These are phyloP conservation scores for Simmondsia chinensis DNA, from an alignment of 148 eudicot species.

Conservation along the genomic window DNA sequence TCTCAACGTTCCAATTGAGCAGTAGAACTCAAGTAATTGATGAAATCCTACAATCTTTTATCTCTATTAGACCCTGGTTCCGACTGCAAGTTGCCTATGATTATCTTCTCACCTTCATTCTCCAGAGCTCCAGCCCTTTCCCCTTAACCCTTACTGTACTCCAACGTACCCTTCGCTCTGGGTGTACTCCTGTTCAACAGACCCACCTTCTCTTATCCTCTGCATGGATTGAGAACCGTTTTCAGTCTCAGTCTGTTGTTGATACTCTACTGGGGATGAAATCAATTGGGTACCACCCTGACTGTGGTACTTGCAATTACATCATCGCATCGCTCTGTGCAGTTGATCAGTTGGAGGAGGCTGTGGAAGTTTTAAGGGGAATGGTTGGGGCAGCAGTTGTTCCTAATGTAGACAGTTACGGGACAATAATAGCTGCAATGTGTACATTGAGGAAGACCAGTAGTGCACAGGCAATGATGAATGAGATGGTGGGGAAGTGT, in stretches of 20 bases:
- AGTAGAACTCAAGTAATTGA: conserved; percentile 37
- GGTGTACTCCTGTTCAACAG: conserved; percentile 68
- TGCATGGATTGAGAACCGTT: conserved; percentile 48
- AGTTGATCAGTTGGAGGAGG: conserved; percentile 57
- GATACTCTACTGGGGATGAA: conserved; percentile 44
- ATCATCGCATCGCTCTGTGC: conserved; percentile 69
- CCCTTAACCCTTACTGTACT: conserved; percentile 57
- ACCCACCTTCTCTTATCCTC: conserved; percentile 46
- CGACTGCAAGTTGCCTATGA: conserved; percentile 40
- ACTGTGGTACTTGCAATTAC: conserved; percentile 72
- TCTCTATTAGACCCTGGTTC: conserved; percentile 44
- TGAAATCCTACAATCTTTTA: conserved; percentile 63
- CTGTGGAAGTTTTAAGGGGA: conserved; percentile 43
- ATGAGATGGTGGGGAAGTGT: conserved; percentile 48
- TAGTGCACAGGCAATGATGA: conserved; percentile 28
- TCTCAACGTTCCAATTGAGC: conserved; percentile 25
- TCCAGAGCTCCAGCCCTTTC: conserved; percentile 49
- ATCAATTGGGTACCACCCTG: conserved; percentile 61
- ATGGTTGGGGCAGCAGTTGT: conserved; percentile 52
- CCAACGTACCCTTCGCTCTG: conserved; percentile 69
- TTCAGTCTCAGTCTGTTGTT: conserved; percentile 29
- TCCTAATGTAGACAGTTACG: conserved; percentile 66
- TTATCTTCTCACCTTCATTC: conserved; percentile 49
- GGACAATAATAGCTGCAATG: conserved; percentile 43
- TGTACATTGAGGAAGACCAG: conserved; percentile 38